Evolutionary conservation across 768 basidiomycete genomes (phyloP).

Genomic region (Boletus sp.): DNA sequence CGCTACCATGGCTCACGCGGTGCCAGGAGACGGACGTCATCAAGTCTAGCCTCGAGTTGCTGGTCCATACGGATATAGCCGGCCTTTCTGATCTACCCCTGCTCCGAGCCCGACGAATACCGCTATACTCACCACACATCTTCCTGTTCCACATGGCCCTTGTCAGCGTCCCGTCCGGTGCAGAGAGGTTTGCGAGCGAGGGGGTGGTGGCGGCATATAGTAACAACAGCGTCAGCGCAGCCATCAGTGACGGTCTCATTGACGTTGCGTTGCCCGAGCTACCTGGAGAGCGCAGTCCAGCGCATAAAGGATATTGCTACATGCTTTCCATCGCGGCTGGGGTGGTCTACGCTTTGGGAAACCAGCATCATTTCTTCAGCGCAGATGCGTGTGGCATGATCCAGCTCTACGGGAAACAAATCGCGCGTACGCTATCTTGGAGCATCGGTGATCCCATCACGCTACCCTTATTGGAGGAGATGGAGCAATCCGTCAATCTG

Average conservation of each 20-base stretch:
- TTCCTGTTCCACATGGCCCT: conserved; percentile 86
- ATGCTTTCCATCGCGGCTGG: conserved; percentile 81
- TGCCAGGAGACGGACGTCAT: conserved; percentile 83
- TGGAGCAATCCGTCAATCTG: conserved; percentile 74
- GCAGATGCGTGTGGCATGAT: conserved; percentile 84
- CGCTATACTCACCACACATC: conserved; percentile 74
- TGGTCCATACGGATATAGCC: conserved; percentile 64
- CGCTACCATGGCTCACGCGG: conserved; percentile 72
- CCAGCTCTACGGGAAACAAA: conserved; percentile 81
- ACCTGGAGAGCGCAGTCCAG: conserved; percentile 73
- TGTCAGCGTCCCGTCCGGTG: conserved; percentile 70
- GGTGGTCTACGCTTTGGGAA: conserved; percentile 60
- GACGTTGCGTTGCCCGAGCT: conserved; percentile 66
- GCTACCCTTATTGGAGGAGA: conserved; percentile 74
- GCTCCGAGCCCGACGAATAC: conserved; percentile 59
- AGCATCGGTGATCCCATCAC: conserved; percentile 78
- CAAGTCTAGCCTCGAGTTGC: conserved; percentile 69
- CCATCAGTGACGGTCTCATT: conserved; percentile 74
- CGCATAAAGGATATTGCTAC: conserved; percentile 77
- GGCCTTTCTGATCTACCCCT: conserved; percentile 67
- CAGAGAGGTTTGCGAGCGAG: conserved; percentile 83
- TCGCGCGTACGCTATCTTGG: conserved; percentile 77
- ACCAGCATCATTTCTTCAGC: conserved; percentile 75
- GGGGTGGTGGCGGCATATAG: conserved; percentile 81
- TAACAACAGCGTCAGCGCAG: conserved; percentile 73